Percentiles rank a stretch among this genome's conserved stretches.
These are phyloP conservation scores for Tremellales sp. DNA, from an alignment of 1,284 basidiomycete genomes.

Conservation along the genomic window DNA sequence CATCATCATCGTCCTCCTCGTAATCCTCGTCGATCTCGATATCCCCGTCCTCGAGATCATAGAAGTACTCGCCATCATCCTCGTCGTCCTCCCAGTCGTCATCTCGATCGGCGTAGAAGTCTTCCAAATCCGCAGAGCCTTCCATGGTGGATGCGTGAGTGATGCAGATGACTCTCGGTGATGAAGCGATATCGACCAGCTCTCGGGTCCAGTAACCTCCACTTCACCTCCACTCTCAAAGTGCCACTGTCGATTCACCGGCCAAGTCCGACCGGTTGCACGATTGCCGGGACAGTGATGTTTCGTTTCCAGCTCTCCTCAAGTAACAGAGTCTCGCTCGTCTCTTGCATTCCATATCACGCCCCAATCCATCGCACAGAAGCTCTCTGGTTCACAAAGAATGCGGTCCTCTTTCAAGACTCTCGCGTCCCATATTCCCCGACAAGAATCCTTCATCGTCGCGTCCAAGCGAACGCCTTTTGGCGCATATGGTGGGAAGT, in stretches of 20 bases:
- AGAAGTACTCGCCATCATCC: slow-evolving; percentile 15
- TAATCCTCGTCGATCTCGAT: slow-evolving; percentile 10
- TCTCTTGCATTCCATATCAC: neutral
- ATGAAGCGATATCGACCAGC: too few species aligned
- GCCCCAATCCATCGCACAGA: neutral
- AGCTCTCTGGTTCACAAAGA: too few species aligned
- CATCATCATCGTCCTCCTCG: slow-evolving; percentile 23
- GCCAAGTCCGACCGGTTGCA: neutral
- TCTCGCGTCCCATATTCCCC: slow-evolving; percentile 26
- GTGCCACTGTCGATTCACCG: neutral
- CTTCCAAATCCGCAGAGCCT: slow-evolving; percentile 23
- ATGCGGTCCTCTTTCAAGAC: slow-evolving; percentile 17
- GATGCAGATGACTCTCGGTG: too few species aligned
- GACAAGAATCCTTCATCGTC: slow-evolving; percentile 41
- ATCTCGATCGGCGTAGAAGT: slow-evolving; percentile 22
- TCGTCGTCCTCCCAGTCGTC: slow-evolving; percentile 25
- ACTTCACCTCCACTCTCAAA: neutral
- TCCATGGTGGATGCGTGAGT: too few species aligned
- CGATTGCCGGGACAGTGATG: neutral
- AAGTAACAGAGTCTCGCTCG: neutral
- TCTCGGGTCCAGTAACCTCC: too few species aligned
- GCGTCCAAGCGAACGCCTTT: slow-evolving; percentile 53
- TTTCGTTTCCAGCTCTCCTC: neutral
- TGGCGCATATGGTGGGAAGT: slow-evolving; percentile 55
- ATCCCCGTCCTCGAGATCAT: slow-evolving; percentile 21